Conservation (phyloP, 2,329 filamentous ascomycete species). For the Neoscytalidium dimidiatum region DNA sequence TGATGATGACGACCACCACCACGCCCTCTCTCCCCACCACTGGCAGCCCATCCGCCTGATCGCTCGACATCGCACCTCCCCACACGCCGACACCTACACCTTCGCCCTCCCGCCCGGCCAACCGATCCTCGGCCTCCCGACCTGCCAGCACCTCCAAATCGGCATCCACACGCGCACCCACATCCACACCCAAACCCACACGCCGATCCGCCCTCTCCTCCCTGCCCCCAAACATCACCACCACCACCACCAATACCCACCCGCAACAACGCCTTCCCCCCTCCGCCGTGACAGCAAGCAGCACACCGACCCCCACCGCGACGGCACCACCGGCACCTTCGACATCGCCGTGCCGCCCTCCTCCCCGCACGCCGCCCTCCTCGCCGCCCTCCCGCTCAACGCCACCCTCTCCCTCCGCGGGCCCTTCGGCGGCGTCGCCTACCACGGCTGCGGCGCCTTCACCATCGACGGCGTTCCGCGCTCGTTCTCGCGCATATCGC, state of each 20-base stretch:
- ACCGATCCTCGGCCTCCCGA: conserved; percentile 50
- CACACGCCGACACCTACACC: conserved; percentile 50
- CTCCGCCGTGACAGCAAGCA: conserved; percentile 30
- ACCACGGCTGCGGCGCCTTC: conserved; percentile 51
- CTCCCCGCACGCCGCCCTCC: neutral
- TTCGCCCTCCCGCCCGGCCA: conserved; percentile 46
- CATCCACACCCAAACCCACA: conserved; percentile 55
- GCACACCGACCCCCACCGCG: conserved; percentile 22
- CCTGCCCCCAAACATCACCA: conserved; percentile 12
- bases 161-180: conserved; percentile 56
- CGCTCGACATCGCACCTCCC: conserved; percentile 41
- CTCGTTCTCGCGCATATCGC: conserved; percentile 47
- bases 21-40: conserved; percentile 46
- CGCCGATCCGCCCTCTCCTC: conserved; percentile 51
- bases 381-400: neutral
- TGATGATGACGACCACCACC: conserved; percentile 29
- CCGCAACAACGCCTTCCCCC: neutral
- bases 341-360: conserved; percentile 24
- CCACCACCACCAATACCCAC: neutral
- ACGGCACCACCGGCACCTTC: conserved; percentile 23
- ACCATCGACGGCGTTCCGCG: conserved; percentile 44
- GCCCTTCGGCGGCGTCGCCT: conserved; percentile 54
- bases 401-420: conserved; percentile 44
- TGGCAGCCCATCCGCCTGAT: conserved; percentile 51
- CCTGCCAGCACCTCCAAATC: conserved; percentile 55